A percentile compares a stretch with the other conserved stretches of the same genome.
Evolutionary conservation across 768 basidiomycete species (phyloP).

Genomic region (Fomitopsis serialis): DNA sequence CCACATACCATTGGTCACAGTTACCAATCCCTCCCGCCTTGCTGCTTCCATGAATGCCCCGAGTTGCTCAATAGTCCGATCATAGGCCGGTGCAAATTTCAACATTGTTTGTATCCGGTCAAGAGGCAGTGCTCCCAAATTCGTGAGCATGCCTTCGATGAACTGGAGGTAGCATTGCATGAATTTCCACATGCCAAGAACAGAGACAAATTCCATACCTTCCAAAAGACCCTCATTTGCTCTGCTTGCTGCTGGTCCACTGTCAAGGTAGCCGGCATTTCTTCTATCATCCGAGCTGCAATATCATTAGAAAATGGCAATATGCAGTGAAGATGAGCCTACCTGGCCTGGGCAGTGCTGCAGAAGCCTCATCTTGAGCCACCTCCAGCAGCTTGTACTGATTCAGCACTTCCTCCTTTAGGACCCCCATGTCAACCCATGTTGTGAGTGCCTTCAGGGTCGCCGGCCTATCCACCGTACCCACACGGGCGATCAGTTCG

Average conservation of each 20-base stretch:
- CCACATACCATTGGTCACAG: conserved; percentile 68
- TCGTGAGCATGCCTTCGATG: conserved; percentile 89
- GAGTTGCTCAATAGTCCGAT: conserved; percentile 75
- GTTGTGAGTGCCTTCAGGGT: conserved; percentile 73
- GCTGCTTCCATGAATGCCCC: conserved; percentile 77
- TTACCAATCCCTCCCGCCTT: conserved; percentile 69
- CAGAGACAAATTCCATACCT: conserved; percentile 40
- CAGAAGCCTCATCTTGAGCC: conserved; percentile 40
- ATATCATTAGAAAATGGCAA: neutral
- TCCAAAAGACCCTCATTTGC: conserved; percentile 88
- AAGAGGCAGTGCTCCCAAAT: conserved; percentile 67
- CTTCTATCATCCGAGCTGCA: conserved; percentile 30
- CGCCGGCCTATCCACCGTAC: conserved; percentile 55
- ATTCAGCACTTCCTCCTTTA: conserved; percentile 62
- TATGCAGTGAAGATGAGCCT: neutral
- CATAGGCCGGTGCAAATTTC: conserved; percentile 77
- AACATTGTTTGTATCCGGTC: conserved; percentile 90
- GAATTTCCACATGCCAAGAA: neutral
- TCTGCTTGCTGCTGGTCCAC: conserved; percentile 75
- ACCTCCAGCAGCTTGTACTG: conserved; percentile 63
- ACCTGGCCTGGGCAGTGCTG: conserved; percentile 1
- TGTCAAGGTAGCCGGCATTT: conserved; percentile 43
- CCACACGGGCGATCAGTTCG: conserved; percentile 60
- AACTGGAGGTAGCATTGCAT: conserved; percentile 40
- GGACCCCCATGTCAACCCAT: conserved; percentile 79